These are phyloP conservation scores for Aspergillus glaucus DNA, from an alignment of 2,329 filamentous ascomycete genomes.

Conservation along the genomic window DNA sequence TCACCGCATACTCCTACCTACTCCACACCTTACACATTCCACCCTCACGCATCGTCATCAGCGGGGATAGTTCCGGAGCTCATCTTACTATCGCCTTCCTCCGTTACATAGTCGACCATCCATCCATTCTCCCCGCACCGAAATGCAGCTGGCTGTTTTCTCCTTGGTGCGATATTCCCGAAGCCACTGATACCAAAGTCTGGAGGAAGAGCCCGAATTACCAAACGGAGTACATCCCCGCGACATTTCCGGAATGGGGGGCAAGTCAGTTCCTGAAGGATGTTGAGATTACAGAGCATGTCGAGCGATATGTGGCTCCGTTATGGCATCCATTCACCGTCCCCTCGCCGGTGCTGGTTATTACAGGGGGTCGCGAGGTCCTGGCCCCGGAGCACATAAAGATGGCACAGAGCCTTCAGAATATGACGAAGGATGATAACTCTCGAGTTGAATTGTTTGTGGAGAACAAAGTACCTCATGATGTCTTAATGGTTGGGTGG, in stretches of 20 bases:
- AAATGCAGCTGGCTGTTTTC: constrained; percentile 13
- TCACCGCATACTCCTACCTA: constrained; percentile 17
- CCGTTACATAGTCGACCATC: constrained; percentile 11
- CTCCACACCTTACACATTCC: constrained; percentile 13
- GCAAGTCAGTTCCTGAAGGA: constrained; percentile 9
- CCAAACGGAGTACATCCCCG: constrained; percentile 11
- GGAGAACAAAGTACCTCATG: constrained; percentile 10
- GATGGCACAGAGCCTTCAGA: constrained; percentile 4
- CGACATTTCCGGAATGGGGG: constrained; percentile 9
- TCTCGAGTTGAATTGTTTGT: constrained; percentile 6
- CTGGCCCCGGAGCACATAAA: constrained; percentile 6
- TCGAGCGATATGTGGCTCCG: constrained; percentile 11
- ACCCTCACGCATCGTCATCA: constrained; percentile 15
- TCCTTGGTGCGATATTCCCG: constrained; percentile 11
- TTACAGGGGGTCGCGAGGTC: constrained; percentile 11
- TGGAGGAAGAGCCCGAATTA: constrained; percentile 11
- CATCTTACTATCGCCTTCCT: constrained; percentile 17
- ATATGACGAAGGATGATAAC: constrained; percentile 7
- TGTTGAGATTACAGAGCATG: constrained; percentile 4
- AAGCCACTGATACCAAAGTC: constrained; percentile 2
- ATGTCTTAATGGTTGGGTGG: constrained; percentile 14
- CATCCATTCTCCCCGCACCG: constrained; percentile 8
- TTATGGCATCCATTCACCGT: constrained; percentile 13
- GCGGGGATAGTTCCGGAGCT: constrained; percentile 17
- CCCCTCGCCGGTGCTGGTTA: constrained; percentile 14